phyloP scores from a whole-genome alignment of 768 basidiomycete genomes.

The Termitomyces sp. region DNA sequence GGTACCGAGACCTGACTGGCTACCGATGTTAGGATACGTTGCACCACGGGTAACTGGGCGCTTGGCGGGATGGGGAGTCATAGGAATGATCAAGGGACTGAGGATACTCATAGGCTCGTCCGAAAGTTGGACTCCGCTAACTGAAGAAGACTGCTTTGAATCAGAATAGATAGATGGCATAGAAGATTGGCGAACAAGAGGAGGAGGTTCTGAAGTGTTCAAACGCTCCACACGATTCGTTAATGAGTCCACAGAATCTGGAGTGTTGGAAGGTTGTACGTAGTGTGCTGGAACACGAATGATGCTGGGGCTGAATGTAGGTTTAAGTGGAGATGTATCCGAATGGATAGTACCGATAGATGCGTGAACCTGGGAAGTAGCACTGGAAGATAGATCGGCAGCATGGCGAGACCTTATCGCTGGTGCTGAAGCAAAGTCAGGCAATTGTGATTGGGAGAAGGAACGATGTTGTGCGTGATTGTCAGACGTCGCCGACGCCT shows the following conservation, averaged over 20 bases:
- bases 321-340: slow-evolving; percentile 33
- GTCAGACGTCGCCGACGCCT: slow-evolving; percentile 8
- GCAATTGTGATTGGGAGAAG: slow-evolving; percentile 17
- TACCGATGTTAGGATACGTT: slow-evolving; percentile 25
- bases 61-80: slow-evolving; percentile 19
- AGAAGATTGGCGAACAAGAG: slow-evolving; percentile 28
- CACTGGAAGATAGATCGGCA: slow-evolving; percentile 11
- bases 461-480: slow-evolving; percentile 15
- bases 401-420: slow-evolving; percentile 5
- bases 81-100: slow-evolving; percentile 34
- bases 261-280: slow-evolving; percentile 10
- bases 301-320: slow-evolving; percentile 66
- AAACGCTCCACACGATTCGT: slow-evolving; percentile 22
- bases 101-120: slow-evolving; percentile 42
- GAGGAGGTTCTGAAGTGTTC: slow-evolving; percentile 10
- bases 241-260: slow-evolving; percentile 20
- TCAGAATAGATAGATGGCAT: slow-evolving; percentile 18
- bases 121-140: slow-evolving; percentile 26
- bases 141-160: slow-evolving; percentile 6
- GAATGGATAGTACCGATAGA: slow-evolving; percentile 1
- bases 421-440: not conserved
- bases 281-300: slow-evolving; percentile 64
- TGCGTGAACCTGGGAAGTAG: not conserved
- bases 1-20: slow-evolving; percentile 26
- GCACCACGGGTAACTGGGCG: slow-evolving; percentile 23